phyloP scores from a whole-genome alignment of 345 rosid species.

The Raphanus sativus region DNA sequence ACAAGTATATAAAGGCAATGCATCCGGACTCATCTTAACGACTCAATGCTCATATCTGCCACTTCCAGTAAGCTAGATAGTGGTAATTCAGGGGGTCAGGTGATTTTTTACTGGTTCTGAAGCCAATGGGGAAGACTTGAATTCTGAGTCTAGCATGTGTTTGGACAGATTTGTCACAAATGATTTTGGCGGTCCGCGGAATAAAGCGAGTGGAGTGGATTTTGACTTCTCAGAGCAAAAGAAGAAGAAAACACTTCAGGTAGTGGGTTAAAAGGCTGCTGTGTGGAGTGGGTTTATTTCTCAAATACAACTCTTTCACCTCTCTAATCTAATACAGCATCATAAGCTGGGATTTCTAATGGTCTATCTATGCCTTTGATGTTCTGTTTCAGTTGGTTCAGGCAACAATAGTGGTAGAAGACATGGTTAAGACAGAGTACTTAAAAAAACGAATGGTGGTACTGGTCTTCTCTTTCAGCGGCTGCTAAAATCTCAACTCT shows the following conservation, averaged over 20 bases:
- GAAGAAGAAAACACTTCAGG: slow-evolving; percentile 42
- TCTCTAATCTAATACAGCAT: background rate
- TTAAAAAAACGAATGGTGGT: too few species aligned
- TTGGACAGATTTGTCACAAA: slow-evolving; percentile 27
- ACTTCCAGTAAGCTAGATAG: slow-evolving; percentile 36
- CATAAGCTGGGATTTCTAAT: background rate
- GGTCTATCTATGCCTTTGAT: background rate
- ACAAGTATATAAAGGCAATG: slow-evolving; percentile 97
- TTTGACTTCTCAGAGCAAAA: slow-evolving; percentile 46
- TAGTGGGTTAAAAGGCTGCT: slow-evolving; percentile 42
- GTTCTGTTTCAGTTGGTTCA: slow-evolving; percentile 74
- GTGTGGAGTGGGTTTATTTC: slow-evolving; percentile 57
- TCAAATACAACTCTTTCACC: background rate
- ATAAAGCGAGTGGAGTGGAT: slow-evolving; percentile 35
- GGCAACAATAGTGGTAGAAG: slow-evolving; percentile 48
- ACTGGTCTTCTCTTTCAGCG: too few species aligned
- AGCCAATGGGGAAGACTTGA: slow-evolving; percentile 35
- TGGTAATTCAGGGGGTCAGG: slow-evolving; percentile 39
- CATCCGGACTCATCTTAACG: slow-evolving; percentile 76
- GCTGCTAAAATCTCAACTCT: background rate
- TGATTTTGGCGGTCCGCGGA: slow-evolving; percentile 32
- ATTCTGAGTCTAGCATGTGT: slow-evolving; percentile 33
- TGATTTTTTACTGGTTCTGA: slow-evolving; percentile 31
- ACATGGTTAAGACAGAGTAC: too few species aligned
- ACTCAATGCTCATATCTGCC: slow-evolving; percentile 46